Conservation (phyloP, 164 flowering plant species). For the Annona squamosa region DNA sequence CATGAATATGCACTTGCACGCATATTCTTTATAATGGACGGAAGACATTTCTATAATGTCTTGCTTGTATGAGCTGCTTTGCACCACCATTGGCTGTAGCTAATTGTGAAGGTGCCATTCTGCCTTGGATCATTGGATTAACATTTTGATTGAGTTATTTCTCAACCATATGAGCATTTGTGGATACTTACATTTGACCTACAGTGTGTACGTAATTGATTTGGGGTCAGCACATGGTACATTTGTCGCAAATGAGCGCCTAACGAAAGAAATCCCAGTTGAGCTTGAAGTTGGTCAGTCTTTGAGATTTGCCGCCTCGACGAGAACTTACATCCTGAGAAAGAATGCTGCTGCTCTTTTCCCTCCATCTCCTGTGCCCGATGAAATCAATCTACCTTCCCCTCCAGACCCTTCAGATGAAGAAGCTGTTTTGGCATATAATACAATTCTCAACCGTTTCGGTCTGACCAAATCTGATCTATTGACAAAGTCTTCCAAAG, state of each 20-base stretch:
- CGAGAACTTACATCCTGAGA: conserved; percentile 72
- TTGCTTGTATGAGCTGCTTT: background rate
- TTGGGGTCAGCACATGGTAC: conserved; percentile 97
- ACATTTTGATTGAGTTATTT: background rate
- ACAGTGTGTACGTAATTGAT: conserved; percentile 91
- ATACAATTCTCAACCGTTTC: conserved; percentile 72
- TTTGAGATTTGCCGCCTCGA: conserved; percentile 92
- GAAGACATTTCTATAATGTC: too few species aligned
- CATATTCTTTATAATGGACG: too few species aligned
- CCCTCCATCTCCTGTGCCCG: conserved; percentile 52
- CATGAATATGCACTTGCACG: too few species aligned
- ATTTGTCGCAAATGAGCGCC: conserved; percentile 91
- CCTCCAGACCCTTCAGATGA: conserved; percentile 92
- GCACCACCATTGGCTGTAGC: background rate
- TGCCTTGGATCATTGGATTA: background rate
- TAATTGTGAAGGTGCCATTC: background rate
- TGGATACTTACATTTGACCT: conserved; percentile 4
- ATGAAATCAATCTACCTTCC: conserved; percentile 68
- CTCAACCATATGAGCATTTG: conserved; percentile 12
- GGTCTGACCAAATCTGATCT: conserved; percentile 42
- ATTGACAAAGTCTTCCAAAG: conserved; percentile 17
- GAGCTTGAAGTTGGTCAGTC: conserved; percentile 98
- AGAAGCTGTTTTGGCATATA: conserved; percentile 87
- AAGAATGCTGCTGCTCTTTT: conserved; percentile 81
- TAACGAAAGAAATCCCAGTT: conserved; percentile 79